These are phyloP conservation scores for Pseudogymnoascus sp. DNA, from an alignment of 2,329 filamentous ascomycete genomes.

Conservation along the genomic window DNA sequence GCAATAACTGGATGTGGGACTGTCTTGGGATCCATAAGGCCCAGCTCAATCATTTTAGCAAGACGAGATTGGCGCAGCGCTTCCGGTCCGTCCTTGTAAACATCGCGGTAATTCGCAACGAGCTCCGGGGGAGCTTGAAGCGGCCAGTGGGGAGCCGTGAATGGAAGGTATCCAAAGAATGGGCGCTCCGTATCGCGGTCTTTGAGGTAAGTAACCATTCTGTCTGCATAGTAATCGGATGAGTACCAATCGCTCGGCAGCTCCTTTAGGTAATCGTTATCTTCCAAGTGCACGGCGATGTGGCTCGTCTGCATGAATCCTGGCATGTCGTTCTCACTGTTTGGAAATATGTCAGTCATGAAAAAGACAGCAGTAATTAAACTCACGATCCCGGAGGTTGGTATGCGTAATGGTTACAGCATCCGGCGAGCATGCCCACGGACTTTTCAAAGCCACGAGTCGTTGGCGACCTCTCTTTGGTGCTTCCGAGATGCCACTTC, in stretches of 20 bases:
- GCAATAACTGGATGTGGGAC: conserved; percentile 38
- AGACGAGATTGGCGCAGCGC: conserved; percentile 40
- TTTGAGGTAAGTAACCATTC: conserved; percentile 45
- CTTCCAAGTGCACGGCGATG: conserved; percentile 27
- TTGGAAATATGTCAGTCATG: background rate
- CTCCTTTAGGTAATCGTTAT: conserved; percentile 5
- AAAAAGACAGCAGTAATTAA: background rate
- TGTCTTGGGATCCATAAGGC: conserved; percentile 37
- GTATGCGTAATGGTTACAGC: conserved; percentile 39
- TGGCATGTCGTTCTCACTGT: conserved; percentile 21
- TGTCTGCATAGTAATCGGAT: conserved; percentile 46
- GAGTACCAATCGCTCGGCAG: conserved; percentile 48
- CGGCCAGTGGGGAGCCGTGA: conserved; percentile 59
- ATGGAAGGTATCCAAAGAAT: conserved; percentile 56
- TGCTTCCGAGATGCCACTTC: conserved; percentile 50
- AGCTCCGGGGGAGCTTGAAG: conserved; percentile 49
- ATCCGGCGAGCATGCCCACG: conserved; percentile 49
- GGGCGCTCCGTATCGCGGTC: conserved; percentile 40
- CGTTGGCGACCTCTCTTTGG: conserved; percentile 43
- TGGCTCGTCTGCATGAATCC: conserved; percentile 36
- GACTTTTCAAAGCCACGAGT: conserved; percentile 48
- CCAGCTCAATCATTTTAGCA: conserved; percentile 39
- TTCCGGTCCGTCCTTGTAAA: conserved; percentile 46
- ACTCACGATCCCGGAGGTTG: conserved; percentile 24
- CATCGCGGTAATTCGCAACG: conserved; percentile 42